Evolutionary conservation across 2,329 filamentous ascomycete species (phyloP).

Genomic region (Aspergillus brasiliensis): DNA sequence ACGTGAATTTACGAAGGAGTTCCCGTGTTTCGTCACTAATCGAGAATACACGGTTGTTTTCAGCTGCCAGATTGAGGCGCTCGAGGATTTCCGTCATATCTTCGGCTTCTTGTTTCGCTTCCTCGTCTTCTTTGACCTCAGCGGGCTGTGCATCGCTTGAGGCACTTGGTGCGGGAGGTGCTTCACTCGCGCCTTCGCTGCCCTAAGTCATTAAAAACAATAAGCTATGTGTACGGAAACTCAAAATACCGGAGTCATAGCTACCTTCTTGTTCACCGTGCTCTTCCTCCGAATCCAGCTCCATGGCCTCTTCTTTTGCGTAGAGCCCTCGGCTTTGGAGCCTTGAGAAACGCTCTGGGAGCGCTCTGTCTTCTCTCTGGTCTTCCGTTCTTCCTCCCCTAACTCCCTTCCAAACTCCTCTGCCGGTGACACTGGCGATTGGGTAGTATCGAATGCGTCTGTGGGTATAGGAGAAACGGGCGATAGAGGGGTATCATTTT

Average conservation of each 20-base stretch:
- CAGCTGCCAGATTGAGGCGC: constrained; percentile 77
- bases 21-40: constrained; percentile 82
- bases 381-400: constrained; percentile 38
- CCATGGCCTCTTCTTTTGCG: constrained; percentile 40
- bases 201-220: not conserved
- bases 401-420: constrained; percentile 41
- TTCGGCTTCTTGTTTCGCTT: constrained; percentile 61
- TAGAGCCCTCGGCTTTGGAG: constrained; percentile 20
- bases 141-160: constrained; percentile 10
- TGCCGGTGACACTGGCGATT: constrained; percentile 53
- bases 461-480: constrained; percentile 40
- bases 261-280: constrained; percentile 37
- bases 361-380: constrained; percentile 25
- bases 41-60: constrained; percentile 83
- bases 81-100: constrained; percentile 82
- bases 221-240: not conserved
- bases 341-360: constrained; percentile 10
- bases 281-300: constrained; percentile 44
- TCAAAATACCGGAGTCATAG: not conserved
- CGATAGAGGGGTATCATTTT: constrained; percentile 7
- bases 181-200: constrained; percentile 15
- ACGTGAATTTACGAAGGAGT: constrained; percentile 79
- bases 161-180: not conserved
- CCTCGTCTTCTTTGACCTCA: constrained; percentile 32
- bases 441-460: constrained; percentile 49